phyloP scores from a whole-genome alignment of 1,139 yeast genomes.

The Blastobotrys serpentis region DNA sequence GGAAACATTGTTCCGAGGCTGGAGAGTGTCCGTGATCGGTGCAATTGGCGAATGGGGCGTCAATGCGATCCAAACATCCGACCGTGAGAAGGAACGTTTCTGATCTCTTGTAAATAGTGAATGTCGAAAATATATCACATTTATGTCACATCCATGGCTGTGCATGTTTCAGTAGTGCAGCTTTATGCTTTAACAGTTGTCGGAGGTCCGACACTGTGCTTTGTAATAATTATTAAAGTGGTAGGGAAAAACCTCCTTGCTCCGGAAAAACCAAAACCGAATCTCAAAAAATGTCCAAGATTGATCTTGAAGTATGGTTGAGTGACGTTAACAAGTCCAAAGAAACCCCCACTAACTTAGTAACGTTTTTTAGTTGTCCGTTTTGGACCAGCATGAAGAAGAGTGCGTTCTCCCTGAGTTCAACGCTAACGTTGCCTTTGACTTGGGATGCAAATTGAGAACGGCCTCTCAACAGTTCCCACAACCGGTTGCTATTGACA shows the following conservation, averaged over 20 bases:
- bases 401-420: conserved; percentile 33
- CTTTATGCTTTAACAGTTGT: no score
- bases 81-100: conserved; percentile 38
- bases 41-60: conserved; percentile 84
- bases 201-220: background rate
- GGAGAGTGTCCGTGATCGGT: conserved; percentile 83
- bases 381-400: conserved; percentile 32
- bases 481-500: conserved; percentile 50
- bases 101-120: no score
- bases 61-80: conserved; percentile 55
- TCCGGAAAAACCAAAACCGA: background rate
- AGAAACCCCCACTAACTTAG: no score
- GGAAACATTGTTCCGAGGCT: conserved; percentile 72
- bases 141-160: no score
- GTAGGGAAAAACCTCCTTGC: background rate
- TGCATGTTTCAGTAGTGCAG: no score
- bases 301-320: conserved; percentile 9
- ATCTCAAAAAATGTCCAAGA: background rate
- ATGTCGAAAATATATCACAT: no score
- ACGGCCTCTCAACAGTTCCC: conserved; percentile 27
- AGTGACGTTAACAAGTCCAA: background rate
- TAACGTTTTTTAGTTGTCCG: conserved; percentile 23
- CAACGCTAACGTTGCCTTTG: conserved; percentile 39
- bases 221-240: no score
- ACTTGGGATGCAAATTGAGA: conserved; percentile 35